Base-by-base conservation (phyloP, 177 flowering plant species). In the Vitis hybrid region DNA sequence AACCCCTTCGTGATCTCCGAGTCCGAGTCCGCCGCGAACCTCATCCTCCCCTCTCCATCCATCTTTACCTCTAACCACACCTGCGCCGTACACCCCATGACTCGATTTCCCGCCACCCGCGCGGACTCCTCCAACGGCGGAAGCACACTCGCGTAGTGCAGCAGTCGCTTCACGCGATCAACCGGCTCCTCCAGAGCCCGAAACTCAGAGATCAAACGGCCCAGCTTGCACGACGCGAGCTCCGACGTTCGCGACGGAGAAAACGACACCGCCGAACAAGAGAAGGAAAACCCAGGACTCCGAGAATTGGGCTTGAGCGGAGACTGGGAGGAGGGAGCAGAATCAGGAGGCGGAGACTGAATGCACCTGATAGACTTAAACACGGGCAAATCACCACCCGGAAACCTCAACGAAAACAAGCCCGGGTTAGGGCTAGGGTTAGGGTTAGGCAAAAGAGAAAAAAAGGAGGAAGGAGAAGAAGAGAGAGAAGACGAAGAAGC, bases 41-140 rank as follows among this genome's bases (percentile, higher is more conserved):
- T 75, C 84, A 94, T 78, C 80, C 76, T 81, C 35, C 90, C 89
- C 0, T 63, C 73, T 10, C 64, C 79, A 55, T 85, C 97, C 84
- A 91, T 62, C 21, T 53, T 57, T 65, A 75, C 93, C 13, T 84
- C 80, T 60, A 93, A 30, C 98, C 99, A 93, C 8, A 95, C 99
- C 79, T 82, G 92, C 2, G 96, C 88, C 10, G 97, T 89, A 77
- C 99, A 95, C 4, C 99, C 99, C 88, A 85, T 86, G 18, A 95
- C 98, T 13, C 97, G 83, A 71, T 90, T 95, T 51, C 67, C 63
- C 27, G 73, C 67, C 8, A 78, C 76, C 21, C 86, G 81, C 20
- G 79, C 68, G 7, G 87, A 70, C 2, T 80, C 87, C 1, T 81
- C 80, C 54, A 91, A 64, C 7, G 70, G 73, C 49, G 88, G 86